phyloP scores from a whole-genome alignment of 805 yeast genomes.

The Pichia californica region DNA sequence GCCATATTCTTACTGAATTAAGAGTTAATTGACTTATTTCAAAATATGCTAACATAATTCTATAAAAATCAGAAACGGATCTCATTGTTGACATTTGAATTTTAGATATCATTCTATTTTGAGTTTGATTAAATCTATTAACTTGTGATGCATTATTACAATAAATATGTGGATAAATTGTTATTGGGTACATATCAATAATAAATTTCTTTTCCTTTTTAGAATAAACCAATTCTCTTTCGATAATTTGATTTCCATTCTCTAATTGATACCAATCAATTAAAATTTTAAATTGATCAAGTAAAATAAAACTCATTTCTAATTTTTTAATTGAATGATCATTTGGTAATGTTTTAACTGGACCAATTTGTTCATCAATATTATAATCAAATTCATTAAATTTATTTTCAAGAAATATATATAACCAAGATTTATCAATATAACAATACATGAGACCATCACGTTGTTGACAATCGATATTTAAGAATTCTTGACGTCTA shows the following conservation, averaged over 20 bases:
- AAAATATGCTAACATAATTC: constrained; percentile 11
- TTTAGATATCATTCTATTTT: constrained; percentile 25
- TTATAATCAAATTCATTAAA: constrained; percentile 26
- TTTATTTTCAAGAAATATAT: constrained; percentile 32
- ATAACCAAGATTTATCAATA: constrained; percentile 42
- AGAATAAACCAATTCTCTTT: constrained; percentile 29
- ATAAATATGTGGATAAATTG: constrained; percentile 24
- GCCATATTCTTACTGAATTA: constrained; percentile 21
- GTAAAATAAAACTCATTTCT: constrained; percentile 34
- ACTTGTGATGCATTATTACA: constrained; percentile 14
- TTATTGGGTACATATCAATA: constrained; percentile 22
- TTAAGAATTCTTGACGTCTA: constrained; percentile 17
- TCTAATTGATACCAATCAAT: constrained; percentile 49
- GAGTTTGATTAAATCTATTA: constrained; percentile 28
- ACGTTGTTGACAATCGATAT: constrained; percentile 14
- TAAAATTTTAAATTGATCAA: constrained; percentile 38
- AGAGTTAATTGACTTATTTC: constrained; percentile 13
- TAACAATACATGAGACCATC: constrained; percentile 47
- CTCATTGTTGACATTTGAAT: constrained; percentile 32
- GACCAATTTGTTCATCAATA: constrained; percentile 33
- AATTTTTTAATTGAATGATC: constrained; percentile 26
- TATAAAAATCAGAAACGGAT: constrained; percentile 24
- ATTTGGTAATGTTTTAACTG: constrained; percentile 42
- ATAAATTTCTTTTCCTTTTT: constrained; percentile 20
- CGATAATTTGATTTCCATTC: constrained; percentile 32